Evolutionary conservation across 176 grass and related monocot genomes (phyloP).

Genomic region (Typha latifolia): DNA sequence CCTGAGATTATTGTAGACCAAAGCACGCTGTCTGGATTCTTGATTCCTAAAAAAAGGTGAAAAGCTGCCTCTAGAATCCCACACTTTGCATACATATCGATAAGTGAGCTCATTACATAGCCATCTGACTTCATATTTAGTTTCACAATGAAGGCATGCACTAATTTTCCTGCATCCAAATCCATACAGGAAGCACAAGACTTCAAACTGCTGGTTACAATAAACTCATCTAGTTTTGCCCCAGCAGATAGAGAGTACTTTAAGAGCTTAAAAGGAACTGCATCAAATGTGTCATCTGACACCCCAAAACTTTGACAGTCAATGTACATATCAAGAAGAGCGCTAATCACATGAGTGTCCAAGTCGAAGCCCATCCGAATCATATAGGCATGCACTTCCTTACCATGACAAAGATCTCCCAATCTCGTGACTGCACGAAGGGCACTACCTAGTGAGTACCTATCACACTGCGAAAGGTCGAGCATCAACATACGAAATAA

Average conservation of each 20-base stretch:
- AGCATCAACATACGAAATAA: conserved; percentile 42
- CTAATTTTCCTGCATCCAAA: conserved; percentile 41
- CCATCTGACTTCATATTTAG: conserved; percentile 31
- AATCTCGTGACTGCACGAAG: conserved; percentile 30
- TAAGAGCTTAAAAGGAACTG: conserved; percentile 37
- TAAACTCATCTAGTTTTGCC: conserved; percentile 45
- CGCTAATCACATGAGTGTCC: conserved; percentile 39
- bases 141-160: conserved; percentile 38
- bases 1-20: conserved; percentile 50
- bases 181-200: conserved; percentile 33
- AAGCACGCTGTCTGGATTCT: conserved; percentile 26
- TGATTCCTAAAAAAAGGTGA: conserved; percentile 35
- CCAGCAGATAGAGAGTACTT: conserved; percentile 27
- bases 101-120: conserved; percentile 43
- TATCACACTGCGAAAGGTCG: conserved; percentile 28
- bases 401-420: conserved; percentile 33
- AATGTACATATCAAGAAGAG: conserved; percentile 64
- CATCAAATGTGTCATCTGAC: neutral
- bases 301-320: conserved; percentile 9
- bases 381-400: conserved; percentile 51
- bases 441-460: conserved; percentile 44
- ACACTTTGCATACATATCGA: conserved; percentile 63
- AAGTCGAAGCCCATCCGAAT: conserved; percentile 42
- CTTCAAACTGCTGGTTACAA: conserved; percentile 49
- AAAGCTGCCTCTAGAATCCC: conserved; percentile 35